Percentiles rank a stretch among this genome's conserved stretches.
Conservation (phyloP, 2,329 filamentous ascomycete genomes). For the Arthrobotrys megalospora region DNA sequence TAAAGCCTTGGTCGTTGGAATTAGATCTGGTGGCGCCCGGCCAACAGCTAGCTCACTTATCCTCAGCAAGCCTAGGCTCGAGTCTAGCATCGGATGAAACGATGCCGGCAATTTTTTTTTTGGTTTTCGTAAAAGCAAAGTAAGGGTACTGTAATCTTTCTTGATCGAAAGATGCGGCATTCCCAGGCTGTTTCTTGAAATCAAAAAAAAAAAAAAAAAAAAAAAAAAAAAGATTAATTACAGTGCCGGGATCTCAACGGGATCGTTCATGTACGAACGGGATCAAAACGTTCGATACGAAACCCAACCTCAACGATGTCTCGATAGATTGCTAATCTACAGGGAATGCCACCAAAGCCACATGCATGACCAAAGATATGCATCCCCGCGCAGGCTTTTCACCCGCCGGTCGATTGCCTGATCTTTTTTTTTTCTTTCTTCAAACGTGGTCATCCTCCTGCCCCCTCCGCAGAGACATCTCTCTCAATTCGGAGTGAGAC, state of each 20-base stretch:
- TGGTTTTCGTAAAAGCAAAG: no score
- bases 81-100: conserved; percentile 26
- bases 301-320: conserved; percentile 4
- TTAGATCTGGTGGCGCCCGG: conserved; percentile 34
- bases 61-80: not conserved
- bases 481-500: not conserved
- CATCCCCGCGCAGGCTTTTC: not conserved
- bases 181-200: no score
- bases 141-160: not conserved
- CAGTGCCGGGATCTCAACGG: conserved; percentile 2
- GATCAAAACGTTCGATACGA: conserved; percentile 13
- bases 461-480: not conserved
- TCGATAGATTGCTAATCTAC: conserved; percentile 9
- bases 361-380: conserved; percentile 3
- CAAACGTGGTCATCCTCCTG: not conserved
- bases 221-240: no score
- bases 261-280: not conserved
- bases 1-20: conserved; percentile 22
- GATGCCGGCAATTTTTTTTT: not conserved
- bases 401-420: not conserved
- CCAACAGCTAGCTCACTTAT: conserved; percentile 19
- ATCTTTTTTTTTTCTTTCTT: not conserved
- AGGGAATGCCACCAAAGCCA: conserved; percentile 17
- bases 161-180: not conserved
- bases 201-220: no score